Percentiles rank a stretch among this genome's conserved stretches.
Conservation (phyloP, 495 filamentous ascomycete species). For the Aspergillus mulundensis region DNA sequence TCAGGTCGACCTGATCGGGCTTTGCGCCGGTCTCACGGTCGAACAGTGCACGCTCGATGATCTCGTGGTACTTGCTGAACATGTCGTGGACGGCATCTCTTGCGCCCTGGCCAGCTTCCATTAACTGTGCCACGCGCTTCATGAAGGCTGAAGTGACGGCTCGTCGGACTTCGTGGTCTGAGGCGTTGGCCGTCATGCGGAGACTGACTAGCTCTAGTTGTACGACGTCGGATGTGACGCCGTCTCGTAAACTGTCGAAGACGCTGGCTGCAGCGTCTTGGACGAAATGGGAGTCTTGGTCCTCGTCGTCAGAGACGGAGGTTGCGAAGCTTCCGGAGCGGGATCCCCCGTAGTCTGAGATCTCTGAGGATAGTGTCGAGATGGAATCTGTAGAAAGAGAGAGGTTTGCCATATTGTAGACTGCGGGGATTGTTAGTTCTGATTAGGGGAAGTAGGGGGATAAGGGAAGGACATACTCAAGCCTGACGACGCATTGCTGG, state of each 20-base stretch:
- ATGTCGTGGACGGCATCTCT: constrained; percentile 63
- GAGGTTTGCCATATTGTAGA: constrained; percentile 66
- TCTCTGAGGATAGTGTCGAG: constrained; percentile 60
- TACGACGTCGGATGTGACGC: constrained; percentile 75
- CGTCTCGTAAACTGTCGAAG: constrained; percentile 71
- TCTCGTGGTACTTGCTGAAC: constrained; percentile 50
- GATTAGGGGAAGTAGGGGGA: constrained; percentile 22
- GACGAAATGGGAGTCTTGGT: constrained; percentile 70
- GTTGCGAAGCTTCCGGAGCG: constrained; percentile 51
- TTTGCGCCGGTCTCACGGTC: constrained; percentile 55
- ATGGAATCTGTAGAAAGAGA: constrained; percentile 75
- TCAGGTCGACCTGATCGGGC: constrained; percentile 77
- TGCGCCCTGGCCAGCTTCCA: constrained; percentile 54
- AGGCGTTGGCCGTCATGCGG: constrained; percentile 83
- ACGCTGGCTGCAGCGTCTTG: constrained; percentile 81
- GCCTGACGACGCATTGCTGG: constrained; percentile 48
- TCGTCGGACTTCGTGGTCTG: constrained; percentile 78
- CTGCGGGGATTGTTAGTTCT: constrained; percentile 27
- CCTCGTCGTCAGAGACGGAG: constrained; percentile 55
- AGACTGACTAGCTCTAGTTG: constrained; percentile 87
- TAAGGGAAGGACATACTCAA: constrained; percentile 38
- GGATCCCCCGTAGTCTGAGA: constrained; percentile 38
- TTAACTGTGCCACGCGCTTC: constrained; percentile 70
- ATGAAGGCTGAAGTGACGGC: constrained; percentile 83
- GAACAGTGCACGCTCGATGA: constrained; percentile 57